A percentile compares a stretch with the other conserved stretches of the same genome.
These are phyloP conservation scores for Phaffomyces antillensis DNA, from an alignment of 805 yeast genomes.

Conservation along the genomic window DNA sequence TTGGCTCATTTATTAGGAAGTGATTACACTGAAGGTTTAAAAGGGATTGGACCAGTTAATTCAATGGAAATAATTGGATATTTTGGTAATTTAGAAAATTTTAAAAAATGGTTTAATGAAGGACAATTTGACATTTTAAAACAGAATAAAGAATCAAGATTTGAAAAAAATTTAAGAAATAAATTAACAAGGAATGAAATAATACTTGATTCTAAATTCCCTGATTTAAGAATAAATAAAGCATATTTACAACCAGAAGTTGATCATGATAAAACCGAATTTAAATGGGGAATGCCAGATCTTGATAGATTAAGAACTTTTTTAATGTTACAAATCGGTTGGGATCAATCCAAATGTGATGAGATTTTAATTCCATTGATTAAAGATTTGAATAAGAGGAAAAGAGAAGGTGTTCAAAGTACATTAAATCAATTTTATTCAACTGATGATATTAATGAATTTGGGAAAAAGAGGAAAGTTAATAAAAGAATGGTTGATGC, in stretches of 20 bases:
- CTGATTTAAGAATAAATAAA: constrained; percentile 57
- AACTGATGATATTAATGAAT: constrained; percentile 35
- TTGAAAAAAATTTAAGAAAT: constrained; percentile 52
- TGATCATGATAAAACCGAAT: constrained; percentile 68
- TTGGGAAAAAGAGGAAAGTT: constrained; percentile 28
- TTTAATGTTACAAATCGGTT: constrained; percentile 64
- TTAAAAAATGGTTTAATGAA: constrained; percentile 34
- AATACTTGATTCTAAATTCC: constrained; percentile 58
- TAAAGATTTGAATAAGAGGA: constrained; percentile 62
- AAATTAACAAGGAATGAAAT: constrained; percentile 46
- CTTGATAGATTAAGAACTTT: constrained; percentile 69
- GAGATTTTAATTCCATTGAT: constrained; percentile 83
- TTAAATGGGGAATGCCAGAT: constrained; percentile 89
- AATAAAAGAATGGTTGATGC: constrained; percentile 62
- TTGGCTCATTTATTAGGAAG: constrained; percentile 84
- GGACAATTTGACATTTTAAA: constrained; percentile 35
- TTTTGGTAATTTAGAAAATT: constrained; percentile 42
- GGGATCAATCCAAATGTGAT: constrained; percentile 72
- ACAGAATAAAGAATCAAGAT: constrained; percentile 35
- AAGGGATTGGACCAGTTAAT: constrained; percentile 90
- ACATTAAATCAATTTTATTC: constrained; percentile 66
- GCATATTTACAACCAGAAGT: constrained; percentile 82
- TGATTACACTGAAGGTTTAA: constrained; percentile 90
- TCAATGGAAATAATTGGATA: constrained; percentile 89
- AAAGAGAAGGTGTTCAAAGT: constrained; percentile 46